Evolutionary conservation across 73 alveolate species (phyloP), one percentile per base, ranked within the genome.

Genomic region (Paramecium biaurelia): DNA sequence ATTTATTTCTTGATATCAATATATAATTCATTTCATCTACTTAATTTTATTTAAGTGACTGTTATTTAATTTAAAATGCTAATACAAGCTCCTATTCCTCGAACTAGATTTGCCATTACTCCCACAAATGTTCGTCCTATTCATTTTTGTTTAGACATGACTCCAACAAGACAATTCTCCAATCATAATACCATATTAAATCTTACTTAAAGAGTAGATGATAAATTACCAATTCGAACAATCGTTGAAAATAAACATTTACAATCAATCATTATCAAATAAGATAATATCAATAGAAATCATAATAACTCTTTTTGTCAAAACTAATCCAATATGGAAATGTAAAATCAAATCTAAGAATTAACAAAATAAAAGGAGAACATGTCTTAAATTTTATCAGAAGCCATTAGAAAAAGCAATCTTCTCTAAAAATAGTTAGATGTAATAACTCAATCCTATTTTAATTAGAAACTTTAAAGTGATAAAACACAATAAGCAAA

Each of bases 121-220:
- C 87, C 87, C n/a, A 74, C 87, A 7, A 74, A 34, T 74, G 59
- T 74, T 14, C 37, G 59, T 35, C 87, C 87, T 5, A 74, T 74
- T 3, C 59, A 74, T 18, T 12, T 37, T 14, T 63, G 84, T 63
- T 26, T n/a, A 53, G 68, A 53, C 30, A 18, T 23, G 45, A 63
- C 84, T 26, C 84, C 84, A 3, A 63, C 41, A 26, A 26, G 84
- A 30, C 45, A 53, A 18, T n/a, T 53, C 4, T 53, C 68, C 26
- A 53, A 53, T n/a, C 35, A 53, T 18, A 20, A 53, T n/a, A 53
- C 14, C 45, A 32, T 63, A 4, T 32, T 63, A 4, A 63, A 63
- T 32, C 6, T 63, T 2, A 63, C 84, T 14, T 30, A 63, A 63
- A 63, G 45, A 63, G 49, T 5, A 10, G 84, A 63, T 23, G 84